Evolutionary conservation across 2,329 filamentous ascomycete species (phyloP).

Genomic region (Lanzia echinophila): DNA sequence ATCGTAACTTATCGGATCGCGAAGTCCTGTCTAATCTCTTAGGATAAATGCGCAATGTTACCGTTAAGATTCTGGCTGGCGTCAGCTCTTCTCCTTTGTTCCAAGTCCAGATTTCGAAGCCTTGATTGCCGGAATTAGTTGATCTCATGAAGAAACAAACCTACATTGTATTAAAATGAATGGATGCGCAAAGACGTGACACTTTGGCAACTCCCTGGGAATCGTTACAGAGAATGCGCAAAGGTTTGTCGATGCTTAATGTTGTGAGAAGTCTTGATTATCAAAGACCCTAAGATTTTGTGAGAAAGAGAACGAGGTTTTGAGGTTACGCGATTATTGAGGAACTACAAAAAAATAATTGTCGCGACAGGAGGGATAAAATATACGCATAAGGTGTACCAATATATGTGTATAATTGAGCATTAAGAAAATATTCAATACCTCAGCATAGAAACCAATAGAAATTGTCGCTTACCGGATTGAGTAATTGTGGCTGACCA

Average conservation of each 20-base stretch:
- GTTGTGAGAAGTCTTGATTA: not conserved
- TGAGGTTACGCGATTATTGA: constrained; percentile 5
- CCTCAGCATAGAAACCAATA: too few species aligned
- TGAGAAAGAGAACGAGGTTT: constrained; percentile 15
- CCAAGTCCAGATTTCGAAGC: not conserved
- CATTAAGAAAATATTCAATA: too few species aligned
- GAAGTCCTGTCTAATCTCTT: not conserved
- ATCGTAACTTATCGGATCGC: not conserved
- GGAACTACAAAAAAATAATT: not conserved
- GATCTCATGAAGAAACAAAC: too few species aligned
- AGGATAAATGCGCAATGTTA: not conserved
- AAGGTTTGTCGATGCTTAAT: constrained; percentile 26
- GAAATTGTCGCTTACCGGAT: too few species aligned
- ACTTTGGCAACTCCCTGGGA: constrained; percentile 29
- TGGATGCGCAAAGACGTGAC: constrained; percentile 26
- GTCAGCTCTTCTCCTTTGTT: constrained; percentile 8
- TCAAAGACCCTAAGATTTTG: not conserved
- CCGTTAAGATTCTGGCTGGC: not conserved
- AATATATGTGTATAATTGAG: too few species aligned
- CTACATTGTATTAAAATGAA: constrained; percentile 27
- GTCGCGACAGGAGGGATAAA: constrained; percentile 12
- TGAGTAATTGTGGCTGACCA: too few species aligned
- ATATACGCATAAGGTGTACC: too few species aligned
- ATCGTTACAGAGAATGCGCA: constrained; percentile 27
- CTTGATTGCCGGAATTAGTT: constrained; percentile 4